A percentile compares a stretch with the other conserved stretches of the same genome.
Conservation (phyloP, 2,329 filamentous ascomycete genomes). For the Exophiala sideris region DNA sequence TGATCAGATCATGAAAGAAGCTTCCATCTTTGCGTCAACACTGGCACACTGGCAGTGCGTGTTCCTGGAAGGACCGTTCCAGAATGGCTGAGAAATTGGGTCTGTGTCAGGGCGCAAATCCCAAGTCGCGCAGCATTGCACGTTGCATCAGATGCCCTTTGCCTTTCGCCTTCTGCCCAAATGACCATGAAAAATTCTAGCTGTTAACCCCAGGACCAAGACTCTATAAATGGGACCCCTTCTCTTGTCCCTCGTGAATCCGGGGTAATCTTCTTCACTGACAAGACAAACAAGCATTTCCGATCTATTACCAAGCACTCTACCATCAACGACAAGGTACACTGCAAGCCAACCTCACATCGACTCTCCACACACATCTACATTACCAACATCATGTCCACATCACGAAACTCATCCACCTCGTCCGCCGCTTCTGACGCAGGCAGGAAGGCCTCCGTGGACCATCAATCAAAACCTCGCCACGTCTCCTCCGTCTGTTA, state of each 20-base stretch:
- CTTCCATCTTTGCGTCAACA: conserved; percentile 2
- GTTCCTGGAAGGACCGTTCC: neutral
- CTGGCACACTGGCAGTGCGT: neutral
- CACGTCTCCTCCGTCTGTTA: conserved; percentile 12
- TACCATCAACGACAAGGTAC: neutral
- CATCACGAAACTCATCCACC: neutral
- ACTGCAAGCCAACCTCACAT: too few relatives aligned
- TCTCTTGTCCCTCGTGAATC: neutral
- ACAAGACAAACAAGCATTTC: conserved; percentile 1
- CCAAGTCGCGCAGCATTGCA: neutral
- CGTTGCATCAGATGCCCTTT: neutral
- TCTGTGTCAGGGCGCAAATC: too few relatives aligned
- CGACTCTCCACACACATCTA: neutral
- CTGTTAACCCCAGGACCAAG: neutral
- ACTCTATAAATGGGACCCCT: neutral
- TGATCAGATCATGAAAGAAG: conserved; percentile 12
- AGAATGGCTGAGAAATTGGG: too few relatives aligned
- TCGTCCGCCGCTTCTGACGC: neutral
- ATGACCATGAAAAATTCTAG: conserved; percentile 4
- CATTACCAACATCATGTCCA: neutral
- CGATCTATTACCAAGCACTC: neutral
- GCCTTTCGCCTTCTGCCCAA: neutral
- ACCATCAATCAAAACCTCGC: conserved; percentile 1
- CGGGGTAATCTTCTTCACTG: neutral
- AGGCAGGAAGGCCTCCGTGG: neutral